Percentiles rank a stretch among this genome's conserved stretches.
Conservation (phyloP, 345 rosid genomes). For the Arabis hirsuta region DNA sequence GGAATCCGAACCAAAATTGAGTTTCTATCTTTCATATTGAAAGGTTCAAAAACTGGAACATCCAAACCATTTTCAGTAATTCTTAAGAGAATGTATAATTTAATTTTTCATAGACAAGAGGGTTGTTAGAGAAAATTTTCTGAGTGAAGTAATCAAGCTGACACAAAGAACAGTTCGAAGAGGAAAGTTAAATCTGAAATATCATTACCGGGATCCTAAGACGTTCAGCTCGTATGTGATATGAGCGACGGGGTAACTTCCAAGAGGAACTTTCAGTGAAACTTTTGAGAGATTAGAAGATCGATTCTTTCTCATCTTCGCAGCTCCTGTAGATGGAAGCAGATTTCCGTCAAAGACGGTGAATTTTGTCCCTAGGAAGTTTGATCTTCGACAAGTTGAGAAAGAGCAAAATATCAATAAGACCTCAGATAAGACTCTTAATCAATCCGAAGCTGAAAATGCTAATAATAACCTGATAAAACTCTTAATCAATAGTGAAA, state of each 20-base stretch:
- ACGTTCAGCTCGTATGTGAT: slow-evolving; percentile 83
- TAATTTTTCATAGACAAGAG: slow-evolving; percentile 1
- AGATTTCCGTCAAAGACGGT: slow-evolving; percentile 74
- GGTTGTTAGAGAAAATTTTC: neutral
- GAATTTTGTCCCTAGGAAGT: slow-evolving; percentile 94
- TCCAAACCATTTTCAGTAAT: neutral
- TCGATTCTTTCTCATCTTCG: slow-evolving; percentile 60
- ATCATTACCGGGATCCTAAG: slow-evolving; percentile 76
- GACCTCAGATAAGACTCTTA: neutral
- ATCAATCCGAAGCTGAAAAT: slow-evolving; percentile 4
- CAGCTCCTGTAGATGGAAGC: slow-evolving; percentile 53
- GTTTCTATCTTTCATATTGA: neutral
- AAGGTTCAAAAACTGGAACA: neutral
- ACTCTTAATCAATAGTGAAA: neutral
- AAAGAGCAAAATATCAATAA: slow-evolving; percentile 30
- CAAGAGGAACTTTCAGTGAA: slow-evolving; percentile 61
- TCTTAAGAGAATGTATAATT: neutral
- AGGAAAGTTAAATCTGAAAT: neutral
- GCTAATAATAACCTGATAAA: neutral
- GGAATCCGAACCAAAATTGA: neutral
- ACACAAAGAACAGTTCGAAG: neutral
- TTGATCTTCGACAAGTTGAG: slow-evolving; percentile 58
- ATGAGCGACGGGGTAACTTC: slow-evolving; percentile 72
- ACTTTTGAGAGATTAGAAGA: slow-evolving; percentile 59
- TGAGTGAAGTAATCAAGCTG: neutral